Evolutionary conservation across 2,329 filamentous ascomycete genomes (phyloP), one percentile per base, ranked within the genome.

Genomic region (Aspergillus proliferans): DNA sequence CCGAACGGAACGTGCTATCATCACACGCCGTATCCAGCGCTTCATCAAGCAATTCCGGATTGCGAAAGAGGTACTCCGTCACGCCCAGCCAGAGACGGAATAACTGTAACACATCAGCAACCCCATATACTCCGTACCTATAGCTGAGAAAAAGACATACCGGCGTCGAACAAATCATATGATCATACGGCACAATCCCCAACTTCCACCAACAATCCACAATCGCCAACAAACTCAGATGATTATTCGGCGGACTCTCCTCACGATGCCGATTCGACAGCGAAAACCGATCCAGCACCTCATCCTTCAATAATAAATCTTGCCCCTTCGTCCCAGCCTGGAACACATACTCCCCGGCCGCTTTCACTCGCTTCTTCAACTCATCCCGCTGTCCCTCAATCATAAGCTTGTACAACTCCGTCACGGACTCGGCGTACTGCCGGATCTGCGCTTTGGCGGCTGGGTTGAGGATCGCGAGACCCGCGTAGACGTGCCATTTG

Each of bases 401-500:
- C 91, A 98, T 97, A 48, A 98, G 79, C 72, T 96, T 97, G 77
- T 90, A 98, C 18, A 98, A 77, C 61, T 94, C 90, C 0, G 93
- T 97, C 18, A 95, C 92, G 40, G 86, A 91, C 61, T 86, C 79
- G 8, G 93, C 92, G 68, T 97, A 98, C 75, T 97, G 91, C 48
- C 86, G 82, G 62, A 98, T 97, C 72, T 98, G 93, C 68, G 86
- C 80, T 68, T 87, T 87, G 3, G 93, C 93, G 50, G 90, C 86
- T 0, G 93, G 93, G 68, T 98, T 98, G 50, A 98, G 80, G 64
- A 98, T 98, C 9, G 94, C 93, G 7, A 98, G 84, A 0, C 93
- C 93, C 18, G 93, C 93, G 69, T 98, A 98, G 50, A 98, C 93
- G 74, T 98, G 94, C 94, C 94, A 98, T 71, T 97, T 98, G 71